A percentile compares a stretch with the other conserved stretches of the same genome.
Evolutionary conservation across 257 asterid species (phyloP).

Genomic region (Coffea canephora): DNA sequence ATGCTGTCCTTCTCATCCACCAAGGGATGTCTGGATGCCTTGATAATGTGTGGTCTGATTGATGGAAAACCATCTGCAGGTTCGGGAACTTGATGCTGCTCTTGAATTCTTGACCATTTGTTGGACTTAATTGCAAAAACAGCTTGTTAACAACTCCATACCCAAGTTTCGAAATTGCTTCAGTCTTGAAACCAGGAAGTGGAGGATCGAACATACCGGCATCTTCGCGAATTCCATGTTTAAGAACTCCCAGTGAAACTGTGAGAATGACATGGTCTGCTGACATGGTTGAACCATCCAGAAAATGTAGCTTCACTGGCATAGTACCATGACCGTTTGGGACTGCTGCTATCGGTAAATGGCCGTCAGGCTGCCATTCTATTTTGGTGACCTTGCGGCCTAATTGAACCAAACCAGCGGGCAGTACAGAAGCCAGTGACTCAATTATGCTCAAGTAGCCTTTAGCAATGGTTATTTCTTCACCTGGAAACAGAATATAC

Average conservation of each 20-base stretch:
- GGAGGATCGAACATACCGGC: constrained; percentile 56
- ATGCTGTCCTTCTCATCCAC: constrained; percentile 75
- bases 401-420: constrained; percentile 59
- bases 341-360: neutral
- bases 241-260: constrained; percentile 77
- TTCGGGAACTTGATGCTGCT: constrained; percentile 34
- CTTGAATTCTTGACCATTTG: constrained; percentile 13
- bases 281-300: constrained; percentile 49
- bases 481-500: constrained; percentile 72
- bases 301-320: constrained; percentile 69
- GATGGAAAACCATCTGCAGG: constrained; percentile 72
- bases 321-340: constrained; percentile 19
- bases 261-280: constrained; percentile 84
- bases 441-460: constrained; percentile 65
- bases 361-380: constrained; percentile 47
- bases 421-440: constrained; percentile 60
- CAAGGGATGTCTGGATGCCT: constrained; percentile 50
- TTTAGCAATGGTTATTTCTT: constrained; percentile 66
- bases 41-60: constrained; percentile 19
- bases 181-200: constrained; percentile 51
- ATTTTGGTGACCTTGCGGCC: constrained; percentile 50
- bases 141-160: constrained; percentile 83
- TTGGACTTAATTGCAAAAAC: constrained; percentile 43
- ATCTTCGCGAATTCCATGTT: constrained; percentile 47
- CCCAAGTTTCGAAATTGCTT: constrained; percentile 73